Evolutionary conservation across 2,329 filamentous ascomycete genomes (phyloP), one percentile per base, ranked within the genome.

Genomic region (Bipolaris zeicola): DNA sequence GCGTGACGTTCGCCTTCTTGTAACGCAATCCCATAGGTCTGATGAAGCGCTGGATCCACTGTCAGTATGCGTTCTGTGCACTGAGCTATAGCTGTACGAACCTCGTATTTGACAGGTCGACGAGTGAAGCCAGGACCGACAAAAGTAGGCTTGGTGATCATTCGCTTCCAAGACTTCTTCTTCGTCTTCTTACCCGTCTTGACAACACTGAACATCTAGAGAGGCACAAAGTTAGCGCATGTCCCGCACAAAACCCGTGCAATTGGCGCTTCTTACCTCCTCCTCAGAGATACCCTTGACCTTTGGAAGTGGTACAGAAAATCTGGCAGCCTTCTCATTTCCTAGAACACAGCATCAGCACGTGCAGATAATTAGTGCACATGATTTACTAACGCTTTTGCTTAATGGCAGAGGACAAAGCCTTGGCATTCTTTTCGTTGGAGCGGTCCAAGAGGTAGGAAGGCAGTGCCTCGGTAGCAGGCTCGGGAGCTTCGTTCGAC

Each of bases 221-320:
- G 13, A 16, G 10, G 16, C 34, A 45, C 8, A 33, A 28, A 44
- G 5, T 45, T 28, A 45, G 42, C 16, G 2, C 28, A 33, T 22
- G 42, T 22, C 4, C 13, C 3, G 1, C 26, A 45, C 11, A 6
- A 4, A 33, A 20, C 2, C 10, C 1, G 2, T 45, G 28, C 26
- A 22, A 34, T 22, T 16, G n/a, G 16, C 10, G 26, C 28, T 28
- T 7, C 42, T 45, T 45, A 45, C 42, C 28, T 96, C 94, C 83
- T 96, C 92, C 81, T 98, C 94, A 65, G 86, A 88, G 68, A 98
- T 97, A 63, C 92, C 94, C 71, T 91, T 87, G 42, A 98, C 95
- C 80, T 96, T 97, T 34, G 95, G 95, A 71, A 99, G 78, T 1
- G 95, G 95, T 37, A 98, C 95, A 31, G 85, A 86, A 76, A 97